Conservation (phyloP, 805 yeast species). For the Sporopachydermia lactativora region DNA sequence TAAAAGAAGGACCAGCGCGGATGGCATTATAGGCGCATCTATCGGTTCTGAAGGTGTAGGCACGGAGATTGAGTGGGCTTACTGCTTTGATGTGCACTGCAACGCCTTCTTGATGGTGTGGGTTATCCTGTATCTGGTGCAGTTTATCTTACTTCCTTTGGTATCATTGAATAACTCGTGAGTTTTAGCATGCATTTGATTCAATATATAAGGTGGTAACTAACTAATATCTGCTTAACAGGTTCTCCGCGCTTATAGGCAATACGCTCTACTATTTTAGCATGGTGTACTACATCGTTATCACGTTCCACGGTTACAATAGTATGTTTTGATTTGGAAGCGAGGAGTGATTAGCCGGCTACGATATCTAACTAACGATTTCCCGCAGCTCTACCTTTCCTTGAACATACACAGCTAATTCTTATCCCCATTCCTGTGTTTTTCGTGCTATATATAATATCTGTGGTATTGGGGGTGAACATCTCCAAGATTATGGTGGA, state of each 20-base stretch:
- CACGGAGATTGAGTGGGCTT: slow-evolving; percentile 71
- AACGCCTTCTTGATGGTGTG: slow-evolving; percentile 76
- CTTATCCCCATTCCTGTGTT: slow-evolving; percentile 51
- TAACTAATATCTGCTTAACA: slow-evolving; percentile 3
- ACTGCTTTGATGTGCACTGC: slow-evolving; percentile 89
- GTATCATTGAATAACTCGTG: slow-evolving; percentile 45
- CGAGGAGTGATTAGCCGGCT: slow-evolving; percentile 17
- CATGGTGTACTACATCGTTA: slow-evolving; percentile 57
- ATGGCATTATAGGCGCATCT: slow-evolving; percentile 8
- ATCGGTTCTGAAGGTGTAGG: slow-evolving; percentile 15
- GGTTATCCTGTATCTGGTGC: slow-evolving; percentile 60
- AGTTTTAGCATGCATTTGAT: no score
- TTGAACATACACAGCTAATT: slow-evolving; percentile 47
- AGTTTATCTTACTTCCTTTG: slow-evolving; percentile 62
- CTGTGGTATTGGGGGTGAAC: neutral
- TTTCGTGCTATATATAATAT: slow-evolving; percentile 13
- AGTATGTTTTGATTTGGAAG: slow-evolving; percentile 17
- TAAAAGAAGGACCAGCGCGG: slow-evolving; percentile 14
- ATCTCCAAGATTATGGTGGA: slow-evolving; percentile 29
- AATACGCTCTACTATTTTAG: slow-evolving; percentile 68
- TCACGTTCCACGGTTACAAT: slow-evolving; percentile 84
- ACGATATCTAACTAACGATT: neutral
- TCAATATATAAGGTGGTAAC: no score
- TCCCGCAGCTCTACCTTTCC: slow-evolving; percentile 34
- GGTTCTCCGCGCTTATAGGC: slow-evolving; percentile 55